Evolutionary conservation across 805 yeast genomes (phyloP).

Genomic region (Ogataea philodendri): DNA sequence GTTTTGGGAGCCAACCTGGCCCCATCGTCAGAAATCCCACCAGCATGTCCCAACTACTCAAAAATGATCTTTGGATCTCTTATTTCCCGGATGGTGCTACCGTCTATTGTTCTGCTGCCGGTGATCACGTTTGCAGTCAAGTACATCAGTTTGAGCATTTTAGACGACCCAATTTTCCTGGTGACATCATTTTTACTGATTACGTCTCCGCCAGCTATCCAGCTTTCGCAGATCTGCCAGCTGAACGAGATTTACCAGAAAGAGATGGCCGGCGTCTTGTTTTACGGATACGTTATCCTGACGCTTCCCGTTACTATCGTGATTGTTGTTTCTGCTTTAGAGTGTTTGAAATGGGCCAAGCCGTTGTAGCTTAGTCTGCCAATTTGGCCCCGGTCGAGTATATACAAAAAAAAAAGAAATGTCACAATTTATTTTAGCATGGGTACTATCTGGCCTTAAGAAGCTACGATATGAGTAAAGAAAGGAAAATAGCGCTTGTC

Average conservation of each 20-base stretch:
- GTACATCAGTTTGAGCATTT: slow-evolving; percentile 59
- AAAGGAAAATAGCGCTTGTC: slow-evolving; percentile 79
- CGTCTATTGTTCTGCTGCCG: slow-evolving; percentile 67
- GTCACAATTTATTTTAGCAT: no score
- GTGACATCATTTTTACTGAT: slow-evolving; percentile 75
- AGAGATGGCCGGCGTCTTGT: slow-evolving; percentile 79
- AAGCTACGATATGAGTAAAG: slow-evolving; percentile 35
- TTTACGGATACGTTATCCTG: slow-evolving; percentile 77
- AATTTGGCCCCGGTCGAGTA: slow-evolving; percentile 3
- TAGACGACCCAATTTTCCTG: slow-evolving; percentile 79
- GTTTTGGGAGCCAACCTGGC: slow-evolving; percentile 77
- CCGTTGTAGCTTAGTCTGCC: slow-evolving; percentile 9
- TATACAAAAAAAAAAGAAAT: slow-evolving; percentile 4
- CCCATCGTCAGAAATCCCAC: slow-evolving; percentile 67
- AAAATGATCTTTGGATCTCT: slow-evolving; percentile 67
- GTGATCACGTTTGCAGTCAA: slow-evolving; percentile 62
- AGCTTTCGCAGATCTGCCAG: slow-evolving; percentile 77
- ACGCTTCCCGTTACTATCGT: slow-evolving; percentile 74
- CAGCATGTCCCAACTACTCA: slow-evolving; percentile 59
- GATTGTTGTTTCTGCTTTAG: slow-evolving; percentile 67
- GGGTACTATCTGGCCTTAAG: no score
- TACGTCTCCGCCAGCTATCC: slow-evolving; percentile 81
- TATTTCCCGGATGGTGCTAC: slow-evolving; percentile 74
- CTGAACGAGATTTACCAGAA: slow-evolving; percentile 71
- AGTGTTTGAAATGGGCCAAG: slow-evolving; percentile 42